Conservation (phyloP, 192 early-diverging fungal genomes). For the Rhizophagus clarus region DNA sequence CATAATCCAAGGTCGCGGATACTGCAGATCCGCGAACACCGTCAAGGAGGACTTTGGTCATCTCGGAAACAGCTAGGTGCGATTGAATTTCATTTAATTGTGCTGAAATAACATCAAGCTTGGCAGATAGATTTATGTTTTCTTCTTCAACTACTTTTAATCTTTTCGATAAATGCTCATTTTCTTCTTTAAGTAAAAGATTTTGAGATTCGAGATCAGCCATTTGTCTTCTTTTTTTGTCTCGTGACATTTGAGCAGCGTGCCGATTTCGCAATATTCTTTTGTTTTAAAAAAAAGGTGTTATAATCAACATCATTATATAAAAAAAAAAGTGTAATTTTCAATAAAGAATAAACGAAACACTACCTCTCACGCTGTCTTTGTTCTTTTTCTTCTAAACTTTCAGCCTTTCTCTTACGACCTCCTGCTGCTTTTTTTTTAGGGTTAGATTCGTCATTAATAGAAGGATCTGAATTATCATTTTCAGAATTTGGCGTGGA, state of each 20-base stretch:
- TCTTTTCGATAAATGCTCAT: conserved; percentile 48
- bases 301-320: not conserved
- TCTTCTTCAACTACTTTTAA: conserved; percentile 56
- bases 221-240: conserved; percentile 72
- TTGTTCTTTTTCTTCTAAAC: conserved; percentile 28
- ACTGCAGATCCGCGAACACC: conserved; percentile 58
- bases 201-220: conserved; percentile 56
- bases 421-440: conserved; percentile 24
- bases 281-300: not conserved
- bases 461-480: not conserved
- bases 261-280: conserved; percentile 69
- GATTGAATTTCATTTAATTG: conserved; percentile 43
- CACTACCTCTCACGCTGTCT: conserved; percentile 5
- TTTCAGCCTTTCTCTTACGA: conserved; percentile 31
- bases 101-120: conserved; percentile 34
- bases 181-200: conserved; percentile 51
- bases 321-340: not conserved
- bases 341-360: not conserved
- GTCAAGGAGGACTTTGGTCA: conserved; percentile 42
- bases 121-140: conserved; percentile 41
- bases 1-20: conserved; percentile 40
- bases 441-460: not conserved
- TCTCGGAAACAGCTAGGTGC: conserved; percentile 37
- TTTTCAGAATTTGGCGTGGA: too few species aligned
- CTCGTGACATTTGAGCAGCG: conserved; percentile 77